Evolutionary conservation across 805 yeast genomes (phyloP).

Genomic region (Candida koratica): DNA sequence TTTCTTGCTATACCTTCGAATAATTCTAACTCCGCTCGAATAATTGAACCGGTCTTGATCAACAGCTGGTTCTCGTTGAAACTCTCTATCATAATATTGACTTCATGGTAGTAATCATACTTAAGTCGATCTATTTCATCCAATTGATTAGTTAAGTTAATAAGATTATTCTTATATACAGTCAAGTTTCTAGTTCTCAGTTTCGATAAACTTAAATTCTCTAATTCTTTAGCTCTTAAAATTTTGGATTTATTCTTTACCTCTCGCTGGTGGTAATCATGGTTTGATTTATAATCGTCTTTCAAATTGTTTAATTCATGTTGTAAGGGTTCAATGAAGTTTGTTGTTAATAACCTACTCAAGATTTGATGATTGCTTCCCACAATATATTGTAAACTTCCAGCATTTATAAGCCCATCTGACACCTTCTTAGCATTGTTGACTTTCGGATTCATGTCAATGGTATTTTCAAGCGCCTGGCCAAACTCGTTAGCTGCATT

Average conservation of each 20-base stretch:
- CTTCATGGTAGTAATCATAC: constrained; percentile 66
- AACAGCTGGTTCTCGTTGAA: constrained; percentile 55
- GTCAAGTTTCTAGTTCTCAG: constrained; percentile 60
- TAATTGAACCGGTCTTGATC: constrained; percentile 55
- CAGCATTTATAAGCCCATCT: constrained; percentile 65
- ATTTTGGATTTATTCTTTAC: constrained; percentile 49
- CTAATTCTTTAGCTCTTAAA: constrained; percentile 58
- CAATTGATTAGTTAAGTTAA: constrained; percentile 65
- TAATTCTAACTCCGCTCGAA: constrained; percentile 77
- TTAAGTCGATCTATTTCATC: constrained; percentile 76
- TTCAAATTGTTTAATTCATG: constrained; percentile 44
- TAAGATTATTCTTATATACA: constrained; percentile 62
- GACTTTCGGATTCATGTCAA: constrained; percentile 26
- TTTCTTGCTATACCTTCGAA: constrained; percentile 77
- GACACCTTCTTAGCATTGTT: constrained; percentile 30
- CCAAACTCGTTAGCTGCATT: constrained; percentile 71
- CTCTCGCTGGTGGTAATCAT: constrained; percentile 49
- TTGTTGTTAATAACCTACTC: constrained; percentile 50
- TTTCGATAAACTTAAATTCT: constrained; percentile 55
- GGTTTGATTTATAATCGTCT: constrained; percentile 42
- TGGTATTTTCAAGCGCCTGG: constrained; percentile 51
- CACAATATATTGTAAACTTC: constrained; percentile 72
- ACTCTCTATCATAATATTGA: constrained; percentile 55
- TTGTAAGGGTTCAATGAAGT: constrained; percentile 52
- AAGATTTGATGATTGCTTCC: constrained; percentile 76